Base-by-base conservation (phyloP, 371 early-diverging fungal species). In the Syncephalastrum contaminatum region DNA sequence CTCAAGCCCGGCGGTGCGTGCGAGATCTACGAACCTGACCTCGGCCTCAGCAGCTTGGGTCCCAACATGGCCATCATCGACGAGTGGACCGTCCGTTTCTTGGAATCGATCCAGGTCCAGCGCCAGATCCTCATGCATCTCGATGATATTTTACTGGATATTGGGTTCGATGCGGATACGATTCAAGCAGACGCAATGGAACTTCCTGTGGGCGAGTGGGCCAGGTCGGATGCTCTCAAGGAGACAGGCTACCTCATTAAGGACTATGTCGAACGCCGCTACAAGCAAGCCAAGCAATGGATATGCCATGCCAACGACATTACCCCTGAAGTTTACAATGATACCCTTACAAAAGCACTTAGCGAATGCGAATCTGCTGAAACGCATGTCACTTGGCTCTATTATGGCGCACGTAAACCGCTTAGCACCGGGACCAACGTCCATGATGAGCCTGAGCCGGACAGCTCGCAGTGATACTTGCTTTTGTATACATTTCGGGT, bases 1-100 rank as follows among this genome's bases (percentile, higher is more conserved):
- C 30, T 75, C 18, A 69, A 71, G 47, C 72, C 72, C 4, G 67
- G 63, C n/a, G 67, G 67, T n/a, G 62, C 58, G 53, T 41, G 62
- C 4, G 67, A 67, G 40, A 43, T 60, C 3, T 58, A 53, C 24
- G 66, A 67, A 44, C 59, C 45, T 46, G 56, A 48, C 42, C 27
- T 49, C 22, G 43, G 25, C 41, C 41, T 53, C 8, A 15, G 21
- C 14, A 42, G 49, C 10, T 8, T 43, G 10, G 56, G 56, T 36
- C 49, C 56, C 19, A 41, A 53, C 18, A 14, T 53, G 14, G 12
- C 20, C 10, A 4, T 16, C 5, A 22, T 53, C 14, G 53, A 53
- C 16, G n/a, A 12, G 12, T 53, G 43, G 53, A 30, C 36, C 12
- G 36, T 30, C 36, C 36, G 12, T 12, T 30, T 30, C 12, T 10